Percentiles rank a stretch among this genome's conserved stretches.
Evolutionary conservation across 2,329 filamentous ascomycete species (phyloP).

Genomic region (Fonsecaea erecta): DNA sequence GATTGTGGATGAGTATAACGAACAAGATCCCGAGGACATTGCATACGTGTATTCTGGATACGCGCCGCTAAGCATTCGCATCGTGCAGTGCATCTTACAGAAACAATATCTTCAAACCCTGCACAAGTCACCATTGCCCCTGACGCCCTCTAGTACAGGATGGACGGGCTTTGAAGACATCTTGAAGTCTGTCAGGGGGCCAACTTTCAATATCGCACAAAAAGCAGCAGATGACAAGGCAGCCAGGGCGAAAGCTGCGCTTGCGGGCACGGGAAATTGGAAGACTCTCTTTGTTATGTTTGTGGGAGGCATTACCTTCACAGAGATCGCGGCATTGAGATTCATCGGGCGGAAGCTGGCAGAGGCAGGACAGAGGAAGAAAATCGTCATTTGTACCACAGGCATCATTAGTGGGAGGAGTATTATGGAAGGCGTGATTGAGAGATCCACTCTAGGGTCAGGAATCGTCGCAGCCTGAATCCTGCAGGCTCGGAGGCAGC

Average conservation of each 20-base stretch:
- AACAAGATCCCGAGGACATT: slow-evolving; percentile 90
- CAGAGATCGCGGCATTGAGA: slow-evolving; percentile 89
- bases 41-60: slow-evolving; percentile 99
- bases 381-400: slow-evolving; percentile 90
- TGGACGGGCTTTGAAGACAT: slow-evolving; percentile 95
- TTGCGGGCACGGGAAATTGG: slow-evolving; percentile 74
- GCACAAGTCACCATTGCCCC: slow-evolving; percentile 65
- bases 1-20: slow-evolving; percentile 95
- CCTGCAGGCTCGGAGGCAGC: background rate
- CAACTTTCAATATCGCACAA: slow-evolving; percentile 89
- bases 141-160: slow-evolving; percentile 69
- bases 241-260: slow-evolving; percentile 78
- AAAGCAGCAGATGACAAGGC: slow-evolving; percentile 86
- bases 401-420: slow-evolving; percentile 86
- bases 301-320: slow-evolving; percentile 93
- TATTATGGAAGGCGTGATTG: slow-evolving; percentile 84
- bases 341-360: slow-evolving; percentile 87
- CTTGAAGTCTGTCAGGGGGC: slow-evolving; percentile 82
- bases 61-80: slow-evolving; percentile 84
- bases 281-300: slow-evolving; percentile 97
- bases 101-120: slow-evolving; percentile 80
- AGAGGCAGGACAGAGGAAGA: slow-evolving; percentile 64
- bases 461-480: slow-evolving; percentile 19
- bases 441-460: slow-evolving; percentile 54
- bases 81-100: slow-evolving; percentile 91